Evolutionary conservation across 139 green algal genomes (phyloP).

Genomic region (Chlorella sp.): DNA sequence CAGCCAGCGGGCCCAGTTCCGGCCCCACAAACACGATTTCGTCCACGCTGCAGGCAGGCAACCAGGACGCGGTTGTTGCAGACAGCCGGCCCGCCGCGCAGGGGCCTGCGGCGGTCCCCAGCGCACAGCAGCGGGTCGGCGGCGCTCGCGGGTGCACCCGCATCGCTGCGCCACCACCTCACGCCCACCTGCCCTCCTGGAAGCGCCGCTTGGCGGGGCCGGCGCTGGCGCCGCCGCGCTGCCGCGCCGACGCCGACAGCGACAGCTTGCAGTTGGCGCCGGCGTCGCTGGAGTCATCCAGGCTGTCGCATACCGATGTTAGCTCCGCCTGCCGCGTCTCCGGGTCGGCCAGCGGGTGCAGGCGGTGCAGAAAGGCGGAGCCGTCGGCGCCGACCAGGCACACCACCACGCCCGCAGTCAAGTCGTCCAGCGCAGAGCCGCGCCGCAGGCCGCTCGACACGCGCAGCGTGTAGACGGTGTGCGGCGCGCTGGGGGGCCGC

Average conservation of each 20-base stretch:
- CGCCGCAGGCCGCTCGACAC: slow-evolving; percentile 53
- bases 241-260: slow-evolving; percentile 11
- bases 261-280: slow-evolving; percentile 44
- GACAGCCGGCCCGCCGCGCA: no score
- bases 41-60: slow-evolving; percentile 64
- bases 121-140: no score
- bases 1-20: slow-evolving; percentile 73
- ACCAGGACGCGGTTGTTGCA: no score
- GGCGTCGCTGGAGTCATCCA: slow-evolving; percentile 10
- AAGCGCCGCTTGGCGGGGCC: slow-evolving; percentile 56
- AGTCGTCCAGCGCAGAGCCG: slow-evolving; percentile 52
- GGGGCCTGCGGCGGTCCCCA: no score
- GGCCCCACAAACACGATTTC: slow-evolving; percentile 65
- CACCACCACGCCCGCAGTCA: slow-evolving; percentile 52
- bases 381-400: slow-evolving; percentile 63
- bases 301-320: slow-evolving; percentile 4
- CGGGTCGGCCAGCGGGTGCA: slow-evolving; percentile 56
- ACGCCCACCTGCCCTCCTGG: no score
- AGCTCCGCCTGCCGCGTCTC: slow-evolving; percentile 22
- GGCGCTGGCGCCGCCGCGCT: not conserved
- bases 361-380: slow-evolving; percentile 46
- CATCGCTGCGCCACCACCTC: no score
- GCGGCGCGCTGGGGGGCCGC: not conserved
- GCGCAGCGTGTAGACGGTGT: slow-evolving; percentile 71
- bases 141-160: no score